phyloP scores from a whole-genome alignment of 805 yeast species.

The Saccharomycopsis lassenensis region DNA sequence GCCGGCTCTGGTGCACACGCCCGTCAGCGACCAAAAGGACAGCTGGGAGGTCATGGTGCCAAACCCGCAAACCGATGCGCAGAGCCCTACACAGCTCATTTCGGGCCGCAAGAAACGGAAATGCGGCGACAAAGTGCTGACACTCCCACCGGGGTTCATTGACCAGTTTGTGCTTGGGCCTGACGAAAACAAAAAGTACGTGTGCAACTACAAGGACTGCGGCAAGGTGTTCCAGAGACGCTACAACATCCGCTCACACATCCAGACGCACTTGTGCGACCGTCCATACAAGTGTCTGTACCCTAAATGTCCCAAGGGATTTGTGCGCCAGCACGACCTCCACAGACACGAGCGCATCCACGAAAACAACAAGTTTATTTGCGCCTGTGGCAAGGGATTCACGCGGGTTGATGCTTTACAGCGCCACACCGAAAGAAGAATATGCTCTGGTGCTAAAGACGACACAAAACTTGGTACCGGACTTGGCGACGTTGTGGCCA shows the following conservation, averaged over 20 bases:
- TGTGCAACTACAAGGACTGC: constrained; percentile 69
- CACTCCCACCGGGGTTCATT: constrained; percentile 81
- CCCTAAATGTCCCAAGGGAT: constrained; percentile 63
- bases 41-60: too few species aligned
- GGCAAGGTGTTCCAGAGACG: constrained; percentile 77
- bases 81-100: too few species aligned
- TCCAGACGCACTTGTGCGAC: constrained; percentile 92
- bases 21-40: too few species aligned
- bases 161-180: constrained; percentile 80
- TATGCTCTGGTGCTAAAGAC: constrained; percentile 79
- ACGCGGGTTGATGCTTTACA: constrained; percentile 81
- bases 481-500: constrained; percentile 24
- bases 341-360: constrained; percentile 86
- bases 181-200: constrained; percentile 54
- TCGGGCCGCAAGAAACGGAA: constrained; percentile 18
- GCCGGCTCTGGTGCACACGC: too few species aligned
- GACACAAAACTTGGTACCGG: too few species aligned
- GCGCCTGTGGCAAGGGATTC: constrained; percentile 93
- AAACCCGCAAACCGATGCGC: too few species aligned
- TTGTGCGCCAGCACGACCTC: constrained; percentile 93
- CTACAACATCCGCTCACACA: constrained; percentile 88
- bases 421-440: constrained; percentile 68
- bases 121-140: constrained; percentile 32
- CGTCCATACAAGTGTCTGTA: constrained; percentile 73
- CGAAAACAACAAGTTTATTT: constrained; percentile 45